phyloP scores from a whole-genome alignment of 2,329 filamentous ascomycete species.

The Penicillium expansum region DNA sequence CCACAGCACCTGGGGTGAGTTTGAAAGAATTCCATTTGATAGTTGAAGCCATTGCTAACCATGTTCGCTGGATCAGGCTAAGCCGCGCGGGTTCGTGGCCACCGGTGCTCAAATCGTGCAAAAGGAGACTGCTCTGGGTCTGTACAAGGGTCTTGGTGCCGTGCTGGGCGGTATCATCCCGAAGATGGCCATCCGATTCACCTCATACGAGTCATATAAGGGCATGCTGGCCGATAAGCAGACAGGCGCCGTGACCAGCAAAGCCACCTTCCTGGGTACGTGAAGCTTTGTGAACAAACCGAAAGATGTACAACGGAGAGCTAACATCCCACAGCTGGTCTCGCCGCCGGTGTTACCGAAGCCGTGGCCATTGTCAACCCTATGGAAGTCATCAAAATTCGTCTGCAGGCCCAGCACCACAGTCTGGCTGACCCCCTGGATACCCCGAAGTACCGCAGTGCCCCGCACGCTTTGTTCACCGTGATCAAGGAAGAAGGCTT shows the following conservation, averaged over 20 bases:
- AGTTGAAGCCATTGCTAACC: conserved; percentile 11
- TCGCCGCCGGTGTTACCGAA: conserved; percentile 91
- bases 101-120: conserved; percentile 85
- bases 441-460: conserved; percentile 94
- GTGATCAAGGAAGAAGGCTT: conserved; percentile 88
- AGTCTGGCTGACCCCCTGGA: conserved; percentile 96
- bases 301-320: background rate
- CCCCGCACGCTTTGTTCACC: conserved; percentile 77
- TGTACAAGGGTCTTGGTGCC: conserved; percentile 98
- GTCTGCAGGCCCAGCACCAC: conserved; percentile 96
- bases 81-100: conserved; percentile 79
- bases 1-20: conserved; percentile 72
- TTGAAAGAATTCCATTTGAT: background rate
- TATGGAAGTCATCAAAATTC: conserved; percentile 99
- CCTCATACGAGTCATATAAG: conserved; percentile 96
- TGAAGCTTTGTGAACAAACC: conserved; percentile 5
- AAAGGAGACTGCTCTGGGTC: conserved; percentile 83
- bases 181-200: conserved; percentile 99
- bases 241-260: conserved; percentile 66
- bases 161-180: conserved; percentile 95
- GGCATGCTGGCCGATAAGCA: conserved; percentile 68
- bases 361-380: conserved; percentile 94
- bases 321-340: conserved; percentile 61
- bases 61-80: conserved; percentile 45
- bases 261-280: conserved; percentile 68